Conservation (phyloP, 2,329 filamentous ascomycete genomes). For the Claviceps humidiphila region DNA sequence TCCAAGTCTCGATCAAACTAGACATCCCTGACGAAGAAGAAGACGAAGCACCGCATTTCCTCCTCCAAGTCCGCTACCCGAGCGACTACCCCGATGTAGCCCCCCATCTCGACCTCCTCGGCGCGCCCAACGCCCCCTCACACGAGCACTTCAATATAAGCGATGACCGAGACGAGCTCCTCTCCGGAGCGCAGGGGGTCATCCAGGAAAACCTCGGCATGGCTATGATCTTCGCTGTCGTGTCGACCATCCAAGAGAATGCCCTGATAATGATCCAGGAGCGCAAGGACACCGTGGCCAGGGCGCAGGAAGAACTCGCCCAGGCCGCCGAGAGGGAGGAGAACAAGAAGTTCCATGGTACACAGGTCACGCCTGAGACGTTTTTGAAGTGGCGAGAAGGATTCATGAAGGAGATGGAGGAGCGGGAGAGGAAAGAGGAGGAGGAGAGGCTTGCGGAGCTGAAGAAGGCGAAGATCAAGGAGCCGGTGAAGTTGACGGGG, state of each 20-base stretch:
- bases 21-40: constrained; percentile 57
- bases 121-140: constrained; percentile 54
- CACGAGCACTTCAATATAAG: constrained; percentile 67
- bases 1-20: constrained; percentile 72
- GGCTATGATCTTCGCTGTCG: constrained; percentile 92
- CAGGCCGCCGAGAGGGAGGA: constrained; percentile 69
- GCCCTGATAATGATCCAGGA: constrained; percentile 76
- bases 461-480: constrained; percentile 65
- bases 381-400: constrained; percentile 72
- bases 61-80: constrained; percentile 82
- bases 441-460: constrained; percentile 73
- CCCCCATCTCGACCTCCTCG: constrained; percentile 66
- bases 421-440: constrained; percentile 51
- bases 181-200: constrained; percentile 56
- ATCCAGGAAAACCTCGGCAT: constrained; percentile 92
- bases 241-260: constrained; percentile 74
- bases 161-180: constrained; percentile 63
- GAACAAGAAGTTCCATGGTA: constrained; percentile 92
- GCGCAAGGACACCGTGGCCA: constrained; percentile 51
- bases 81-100: constrained; percentile 79
- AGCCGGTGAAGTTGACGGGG: constrained; percentile 58
- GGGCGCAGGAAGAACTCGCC: constrained; percentile 40
- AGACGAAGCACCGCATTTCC: constrained; percentile 53
- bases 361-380: constrained; percentile 71
- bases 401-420: constrained; percentile 72